Evolutionary conservation across 495 filamentous ascomycete genomes (phyloP).

Genomic region (Symbiotaphrina buchneri): DNA sequence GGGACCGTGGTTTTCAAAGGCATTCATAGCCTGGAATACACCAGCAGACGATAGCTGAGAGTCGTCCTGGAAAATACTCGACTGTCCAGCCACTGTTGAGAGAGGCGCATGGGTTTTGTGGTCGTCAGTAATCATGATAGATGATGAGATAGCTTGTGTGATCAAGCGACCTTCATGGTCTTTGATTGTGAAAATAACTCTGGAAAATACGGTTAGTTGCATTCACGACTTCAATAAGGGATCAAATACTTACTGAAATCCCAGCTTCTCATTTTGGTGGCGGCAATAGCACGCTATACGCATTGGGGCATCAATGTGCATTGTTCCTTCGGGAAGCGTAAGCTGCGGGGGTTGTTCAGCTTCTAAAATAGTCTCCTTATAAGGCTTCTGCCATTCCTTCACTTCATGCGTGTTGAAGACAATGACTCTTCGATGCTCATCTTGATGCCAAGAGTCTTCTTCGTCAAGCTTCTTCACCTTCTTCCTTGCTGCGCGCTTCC

Average conservation of each 20-base stretch:
- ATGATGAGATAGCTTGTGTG: slow-evolving; percentile 63
- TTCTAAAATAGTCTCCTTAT: slow-evolving; percentile 8
- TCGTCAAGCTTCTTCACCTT: slow-evolving; percentile 74
- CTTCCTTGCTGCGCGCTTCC: slow-evolving; percentile 74
- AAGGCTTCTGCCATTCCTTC: slow-evolving; percentile 54
- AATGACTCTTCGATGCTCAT: slow-evolving; percentile 60
- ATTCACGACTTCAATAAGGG: neutral
- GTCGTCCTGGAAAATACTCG: slow-evolving; percentile 18
- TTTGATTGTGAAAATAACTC: slow-evolving; percentile 82
- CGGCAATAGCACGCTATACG: slow-evolving; percentile 95
- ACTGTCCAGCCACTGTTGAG: slow-evolving; percentile 12
- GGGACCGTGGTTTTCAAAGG: neutral
- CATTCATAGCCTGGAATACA: slow-evolving; percentile 29
- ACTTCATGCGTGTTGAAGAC: slow-evolving; percentile 89
- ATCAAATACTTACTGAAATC: slow-evolving; percentile 40
- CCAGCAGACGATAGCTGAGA: slow-evolving; percentile 20
- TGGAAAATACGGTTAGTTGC: slow-evolving; percentile 10
- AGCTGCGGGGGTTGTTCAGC: slow-evolving; percentile 1
- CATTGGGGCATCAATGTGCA: slow-evolving; percentile 70
- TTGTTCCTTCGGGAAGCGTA: slow-evolving; percentile 31
- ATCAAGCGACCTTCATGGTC: slow-evolving; percentile 50
- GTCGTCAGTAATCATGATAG: slow-evolving; percentile 91
- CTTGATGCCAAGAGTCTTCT: slow-evolving; percentile 53
- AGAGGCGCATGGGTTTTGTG: slow-evolving; percentile 57
- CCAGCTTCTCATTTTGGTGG: slow-evolving; percentile 76